phyloP scores from a whole-genome alignment of 495 filamentous ascomycete species.

The Podospora comata region DNA sequence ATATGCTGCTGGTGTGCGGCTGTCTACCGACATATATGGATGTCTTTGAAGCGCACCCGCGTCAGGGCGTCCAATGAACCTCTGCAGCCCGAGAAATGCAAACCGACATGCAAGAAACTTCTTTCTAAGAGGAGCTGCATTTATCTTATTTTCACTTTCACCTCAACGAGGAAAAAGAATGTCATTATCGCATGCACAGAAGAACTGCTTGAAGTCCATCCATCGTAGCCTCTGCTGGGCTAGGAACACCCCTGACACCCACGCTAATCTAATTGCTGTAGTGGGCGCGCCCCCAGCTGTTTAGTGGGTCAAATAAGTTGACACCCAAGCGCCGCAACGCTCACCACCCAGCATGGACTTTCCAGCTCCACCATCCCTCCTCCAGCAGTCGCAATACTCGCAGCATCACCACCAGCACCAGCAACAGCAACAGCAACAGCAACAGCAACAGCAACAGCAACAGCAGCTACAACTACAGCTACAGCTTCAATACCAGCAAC shows the following conservation, averaged over 20 bases:
- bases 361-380: slow-evolving; percentile 24
- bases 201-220: neutral
- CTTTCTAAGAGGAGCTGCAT: neutral
- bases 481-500: slow-evolving; percentile 11
- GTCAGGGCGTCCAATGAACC: neutral
- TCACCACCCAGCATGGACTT: slow-evolving; percentile 24
- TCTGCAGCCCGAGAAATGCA: neutral
- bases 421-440: slow-evolving; percentile 16
- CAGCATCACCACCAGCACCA: neutral
- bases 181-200: neutral
- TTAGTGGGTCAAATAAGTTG: slow-evolving; percentile 6
- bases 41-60: too few species aligned
- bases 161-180: neutral
- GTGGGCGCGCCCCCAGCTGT: neutral
- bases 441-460: slow-evolving; percentile 9
- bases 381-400: neutral
- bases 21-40: neutral
- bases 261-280: neutral
- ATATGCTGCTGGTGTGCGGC: too few species aligned
- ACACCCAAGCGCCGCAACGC: slow-evolving; percentile 2
- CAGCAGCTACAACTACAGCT: slow-evolving; percentile 12
- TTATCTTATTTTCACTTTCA: too few species aligned
- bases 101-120: neutral
- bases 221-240: neutral
- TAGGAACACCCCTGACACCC: neutral